Conservation (phyloP, 169 alveolate species). For the Plasmodium coatneyi region DNA sequence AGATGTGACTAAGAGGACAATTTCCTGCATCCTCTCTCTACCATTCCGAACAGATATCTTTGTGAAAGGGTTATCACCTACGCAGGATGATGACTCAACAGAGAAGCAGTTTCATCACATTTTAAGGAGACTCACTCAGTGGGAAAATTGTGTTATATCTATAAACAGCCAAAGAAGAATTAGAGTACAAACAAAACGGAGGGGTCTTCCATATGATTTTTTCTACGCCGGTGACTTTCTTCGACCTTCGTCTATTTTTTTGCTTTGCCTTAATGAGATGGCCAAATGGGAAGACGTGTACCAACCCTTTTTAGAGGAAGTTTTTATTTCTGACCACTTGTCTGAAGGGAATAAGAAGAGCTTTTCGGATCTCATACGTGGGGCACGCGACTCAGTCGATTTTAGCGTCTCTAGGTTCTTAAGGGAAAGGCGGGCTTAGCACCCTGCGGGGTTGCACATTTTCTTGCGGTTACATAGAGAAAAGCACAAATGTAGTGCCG, state of each 20-base stretch:
- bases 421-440: background rate
- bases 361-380: background rate
- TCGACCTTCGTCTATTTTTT: conserved; percentile 37
- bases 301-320: conserved; percentile 1
- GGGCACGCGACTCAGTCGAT: background rate
- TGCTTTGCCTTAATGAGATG: conserved; percentile 24
- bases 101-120: background rate
- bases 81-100: background rate
- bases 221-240: conserved; percentile 49
- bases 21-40: conserved; percentile 6
- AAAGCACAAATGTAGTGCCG: background rate
- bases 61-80: background rate
- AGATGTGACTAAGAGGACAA: background rate
- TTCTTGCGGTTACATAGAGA: background rate
- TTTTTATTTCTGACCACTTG: background rate
- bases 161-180: conserved; percentile 69
- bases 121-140: conserved; percentile 9
- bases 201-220: conserved; percentile 22
- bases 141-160: conserved; percentile 61
- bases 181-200: conserved; percentile 32
- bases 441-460: background rate
- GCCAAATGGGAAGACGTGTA: conserved; percentile 14
- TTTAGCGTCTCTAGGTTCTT: background rate
- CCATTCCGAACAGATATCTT: background rate
- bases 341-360: background rate